Evolutionary conservation across 306 rosid species (phyloP).

Genomic region (Myrica gale): DNA sequence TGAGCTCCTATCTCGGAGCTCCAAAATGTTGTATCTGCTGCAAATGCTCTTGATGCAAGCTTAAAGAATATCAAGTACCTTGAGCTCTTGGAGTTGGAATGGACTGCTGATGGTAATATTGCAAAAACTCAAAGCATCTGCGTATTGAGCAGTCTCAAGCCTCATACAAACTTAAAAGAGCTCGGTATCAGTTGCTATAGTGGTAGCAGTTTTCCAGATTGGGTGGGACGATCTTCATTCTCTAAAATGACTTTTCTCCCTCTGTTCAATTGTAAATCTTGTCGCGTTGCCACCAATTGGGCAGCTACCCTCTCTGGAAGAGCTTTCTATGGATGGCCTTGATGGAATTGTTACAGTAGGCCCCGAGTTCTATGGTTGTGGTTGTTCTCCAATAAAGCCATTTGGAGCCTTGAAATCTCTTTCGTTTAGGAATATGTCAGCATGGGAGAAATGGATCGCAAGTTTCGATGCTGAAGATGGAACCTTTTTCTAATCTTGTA

Average conservation of each 20-base stretch:
- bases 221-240: background rate
- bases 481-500: background rate
- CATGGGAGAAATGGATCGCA: conserved; percentile 20
- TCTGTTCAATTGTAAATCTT: background rate
- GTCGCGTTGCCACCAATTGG: conserved; percentile 9
- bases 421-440: background rate
- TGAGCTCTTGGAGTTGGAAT: background rate
- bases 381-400: background rate
- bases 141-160: conserved; percentile 29
- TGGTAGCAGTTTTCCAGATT: background rate
- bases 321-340: background rate
- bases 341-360: background rate
- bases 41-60: conserved; percentile 13
- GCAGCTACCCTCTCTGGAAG: conserved; percentile 10
- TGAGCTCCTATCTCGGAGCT: conserved; percentile 4
- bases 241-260: conserved; percentile 3
- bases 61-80: conserved; percentile 6
- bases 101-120: background rate
- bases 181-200: conserved; percentile 13
- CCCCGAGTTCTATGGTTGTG: conserved; percentile 1
- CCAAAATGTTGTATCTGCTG: conserved; percentile 7
- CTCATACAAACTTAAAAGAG: conserved; percentile 15
- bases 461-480: background rate
- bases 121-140: background rate
- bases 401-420: conserved; percentile 1